Base-by-base conservation (phyloP, 768 basidiomycete species). In the Lactarius sanguifluus region DNA sequence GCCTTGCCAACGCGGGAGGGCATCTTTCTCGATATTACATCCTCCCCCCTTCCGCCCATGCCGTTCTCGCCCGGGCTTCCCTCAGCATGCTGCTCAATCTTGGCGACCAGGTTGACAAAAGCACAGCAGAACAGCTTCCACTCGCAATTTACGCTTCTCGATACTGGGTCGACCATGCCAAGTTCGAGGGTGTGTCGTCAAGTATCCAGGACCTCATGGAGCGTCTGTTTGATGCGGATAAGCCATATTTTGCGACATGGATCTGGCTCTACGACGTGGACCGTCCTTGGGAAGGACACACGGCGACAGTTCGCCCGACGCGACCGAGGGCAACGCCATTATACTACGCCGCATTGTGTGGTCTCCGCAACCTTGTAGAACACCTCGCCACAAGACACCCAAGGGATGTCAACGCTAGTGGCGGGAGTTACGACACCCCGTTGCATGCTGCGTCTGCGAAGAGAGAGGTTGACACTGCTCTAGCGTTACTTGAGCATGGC, bases 261-360 rank as follows among this genome's bases (percentile, higher is more conserved):
- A 12, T 64, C 16, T 58, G 62, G 62, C 3, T 64, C 23, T 57
- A 57, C 23, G 43, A 64, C 25, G 23, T 45, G 1, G 62, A 64
- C 30, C 23, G 54, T 12, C 62, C 34, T 10, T 64, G 56, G 62
- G 12, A 41, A 12, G 32, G 28, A 15, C 40, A 20, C 13, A 57
- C 43, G 64, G 28, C 36, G 12, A 59, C 45, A 2, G 15, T 20
- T 0, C 47, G 15, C 16, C 64, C 57, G 15, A 45, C 23, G 10
- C 64, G 3, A 34, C 52, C 57, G 13, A 5, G 40, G 40, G 58
- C 50, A 5, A 25, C 25, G 1, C 50, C 64, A 25, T n/a, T 64
- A 9, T 64, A 64, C 28, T 64, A 64, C 18, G 64, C 64, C 1
- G 38, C 50, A 28, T 12, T 64, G 3, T 59, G 64, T 9, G 64